Percentiles rank a stretch among this genome's conserved stretches.
These are phyloP conservation scores for Pythium utonaiense DNA, from an alignment of 352 stramenopile species.

Conservation along the genomic window DNA sequence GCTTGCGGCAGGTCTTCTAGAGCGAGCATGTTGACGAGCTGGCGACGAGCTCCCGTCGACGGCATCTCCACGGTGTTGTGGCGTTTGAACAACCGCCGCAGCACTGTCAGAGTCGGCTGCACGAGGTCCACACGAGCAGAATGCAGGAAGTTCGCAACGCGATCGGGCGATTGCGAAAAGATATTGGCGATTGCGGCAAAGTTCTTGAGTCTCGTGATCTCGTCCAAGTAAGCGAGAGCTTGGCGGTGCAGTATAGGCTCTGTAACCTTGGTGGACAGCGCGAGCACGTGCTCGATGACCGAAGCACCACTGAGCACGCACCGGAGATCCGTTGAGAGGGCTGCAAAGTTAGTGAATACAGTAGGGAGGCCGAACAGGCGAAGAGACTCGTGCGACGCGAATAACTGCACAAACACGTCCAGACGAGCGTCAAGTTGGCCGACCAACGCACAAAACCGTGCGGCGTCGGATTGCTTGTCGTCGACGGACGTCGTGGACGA, in stretches of 20 bases:
- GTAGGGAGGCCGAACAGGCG: conserved; percentile 39
- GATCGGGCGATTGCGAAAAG: conserved; percentile 43
- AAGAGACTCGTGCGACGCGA: conserved; percentile 37
- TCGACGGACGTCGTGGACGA: background rate
- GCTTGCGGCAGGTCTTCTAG: conserved; percentile 6
- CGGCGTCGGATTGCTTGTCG: conserved; percentile 8
- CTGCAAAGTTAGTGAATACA: conserved; percentile 39
- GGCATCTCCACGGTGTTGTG: conserved; percentile 40
- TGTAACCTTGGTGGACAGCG: conserved; percentile 33
- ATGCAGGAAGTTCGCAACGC: conserved; percentile 54
- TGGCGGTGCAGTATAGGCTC: conserved; percentile 38
- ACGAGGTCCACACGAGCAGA: conserved; percentile 30
- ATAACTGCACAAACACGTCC: conserved; percentile 32
- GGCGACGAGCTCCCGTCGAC: conserved; percentile 36
- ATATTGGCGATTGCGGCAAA: conserved; percentile 33
- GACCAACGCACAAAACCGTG: conserved; percentile 38
- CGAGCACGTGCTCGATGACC: conserved; percentile 35
- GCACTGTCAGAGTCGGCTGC: conserved; percentile 29
- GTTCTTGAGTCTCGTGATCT: conserved; percentile 53
- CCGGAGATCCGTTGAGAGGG: conserved; percentile 28
- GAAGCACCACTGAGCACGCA: conserved; percentile 27
- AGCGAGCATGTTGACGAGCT: conserved; percentile 39
- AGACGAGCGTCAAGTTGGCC: conserved; percentile 24
- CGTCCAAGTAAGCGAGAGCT: conserved; percentile 41
- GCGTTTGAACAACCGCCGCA: conserved; percentile 58